Conservation (phyloP, 2,329 filamentous ascomycete species). For the Ophiosphaerella korrae region DNA sequence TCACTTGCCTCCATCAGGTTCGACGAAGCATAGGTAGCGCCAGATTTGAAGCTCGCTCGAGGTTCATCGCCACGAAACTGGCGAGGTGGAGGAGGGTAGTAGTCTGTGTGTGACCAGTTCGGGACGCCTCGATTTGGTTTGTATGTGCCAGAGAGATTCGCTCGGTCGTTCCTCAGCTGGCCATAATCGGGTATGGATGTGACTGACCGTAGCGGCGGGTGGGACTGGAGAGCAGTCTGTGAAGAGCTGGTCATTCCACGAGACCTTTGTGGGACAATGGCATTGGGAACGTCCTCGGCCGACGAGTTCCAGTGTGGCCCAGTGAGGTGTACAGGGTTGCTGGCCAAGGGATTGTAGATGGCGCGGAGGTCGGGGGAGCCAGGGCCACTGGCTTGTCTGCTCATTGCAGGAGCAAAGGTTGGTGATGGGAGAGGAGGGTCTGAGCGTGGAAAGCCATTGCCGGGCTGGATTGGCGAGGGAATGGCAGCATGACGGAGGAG, state of each 20-base stretch:
- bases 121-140: slow-evolving; percentile 43
- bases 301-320: slow-evolving; percentile 32
- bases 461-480: slow-evolving; percentile 36
- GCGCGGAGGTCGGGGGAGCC: slow-evolving; percentile 38
- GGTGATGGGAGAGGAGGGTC: slow-evolving; percentile 32
- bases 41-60: slow-evolving; percentile 65
- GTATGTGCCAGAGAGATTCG: slow-evolving; percentile 43
- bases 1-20: slow-evolving; percentile 62
- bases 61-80: slow-evolving; percentile 49
- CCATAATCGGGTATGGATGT: slow-evolving; percentile 47
- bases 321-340: slow-evolving; percentile 38
- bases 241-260: slow-evolving; percentile 45
- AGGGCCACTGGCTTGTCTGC: slow-evolving; percentile 31
- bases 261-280: slow-evolving; percentile 20
- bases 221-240: slow-evolving; percentile 25
- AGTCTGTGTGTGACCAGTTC: slow-evolving; percentile 44
- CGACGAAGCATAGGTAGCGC: slow-evolving; percentile 62
- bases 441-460: slow-evolving; percentile 24
- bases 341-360: slow-evolving; percentile 42
- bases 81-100: slow-evolving; percentile 30
- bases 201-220: slow-evolving; percentile 38
- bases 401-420: slow-evolving; percentile 27
- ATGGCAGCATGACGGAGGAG: slow-evolving; percentile 45
- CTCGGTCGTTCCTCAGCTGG: slow-evolving; percentile 31
- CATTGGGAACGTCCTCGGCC: slow-evolving; percentile 26